Conservation (phyloP, 371 early-diverging fungal genomes). For the Phascolomyces articulosus region DNA sequence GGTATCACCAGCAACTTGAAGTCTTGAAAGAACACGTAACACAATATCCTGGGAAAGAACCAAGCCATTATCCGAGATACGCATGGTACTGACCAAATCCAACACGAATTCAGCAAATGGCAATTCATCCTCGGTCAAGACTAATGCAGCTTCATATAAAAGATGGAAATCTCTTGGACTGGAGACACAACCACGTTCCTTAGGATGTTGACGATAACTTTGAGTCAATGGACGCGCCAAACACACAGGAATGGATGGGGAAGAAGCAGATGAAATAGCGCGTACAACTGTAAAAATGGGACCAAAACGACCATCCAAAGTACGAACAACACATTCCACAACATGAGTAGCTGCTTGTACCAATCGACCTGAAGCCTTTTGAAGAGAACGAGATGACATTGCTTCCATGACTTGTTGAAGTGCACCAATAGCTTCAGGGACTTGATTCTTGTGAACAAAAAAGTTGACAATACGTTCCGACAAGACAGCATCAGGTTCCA, state of each 20-base stretch:
- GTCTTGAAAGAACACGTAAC: slow-evolving; percentile 3
- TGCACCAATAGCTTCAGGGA: slow-evolving; percentile 30
- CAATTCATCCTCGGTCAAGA: background rate
- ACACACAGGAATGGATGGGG: background rate
- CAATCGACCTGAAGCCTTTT: slow-evolving; percentile 27
- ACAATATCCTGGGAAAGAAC: slow-evolving; percentile 6
- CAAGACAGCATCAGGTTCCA: slow-evolving; percentile 19
- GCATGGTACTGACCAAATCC: background rate
- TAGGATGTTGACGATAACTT: background rate
- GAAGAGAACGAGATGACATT: slow-evolving; percentile 29
- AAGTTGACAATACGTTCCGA: slow-evolving; percentile 14
- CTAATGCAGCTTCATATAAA: slow-evolving; percentile 7
- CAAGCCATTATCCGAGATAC: background rate
- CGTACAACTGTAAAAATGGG: slow-evolving; percentile 7
- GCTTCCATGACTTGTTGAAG: slow-evolving; percentile 25
- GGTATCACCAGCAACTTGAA: background rate
- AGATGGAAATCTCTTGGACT: slow-evolving; percentile 2
- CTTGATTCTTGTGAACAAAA: slow-evolving; percentile 16
- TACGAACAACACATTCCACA: background rate
- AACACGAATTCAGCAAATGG: slow-evolving; percentile 5
- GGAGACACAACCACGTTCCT: background rate
- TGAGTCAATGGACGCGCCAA: background rate
- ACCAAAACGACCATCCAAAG: background rate
- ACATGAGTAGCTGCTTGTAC: slow-evolving; percentile 14
- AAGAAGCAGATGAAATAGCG: slow-evolving; percentile 1